phyloP scores from a whole-genome alignment of 345 rosid genomes.

The Acer campestre region DNA sequence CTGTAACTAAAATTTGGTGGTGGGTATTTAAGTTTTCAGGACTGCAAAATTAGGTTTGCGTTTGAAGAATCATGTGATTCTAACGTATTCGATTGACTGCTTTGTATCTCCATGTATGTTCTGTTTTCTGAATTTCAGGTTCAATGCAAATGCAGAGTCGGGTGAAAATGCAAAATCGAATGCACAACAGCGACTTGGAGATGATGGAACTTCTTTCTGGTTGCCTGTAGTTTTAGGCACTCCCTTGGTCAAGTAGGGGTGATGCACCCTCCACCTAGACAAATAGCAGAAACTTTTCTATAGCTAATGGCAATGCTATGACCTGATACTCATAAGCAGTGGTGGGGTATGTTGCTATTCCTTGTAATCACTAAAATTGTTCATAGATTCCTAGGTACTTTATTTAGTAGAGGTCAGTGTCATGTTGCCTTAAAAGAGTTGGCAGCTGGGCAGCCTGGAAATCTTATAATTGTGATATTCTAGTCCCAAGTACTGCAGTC shows the following conservation, averaged over 20 bases:
- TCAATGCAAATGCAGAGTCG: conserved; percentile 28
- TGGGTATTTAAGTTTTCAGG: too few relatives aligned
- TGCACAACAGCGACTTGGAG: not conserved
- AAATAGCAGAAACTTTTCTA: not conserved
- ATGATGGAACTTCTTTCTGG: too few relatives aligned
- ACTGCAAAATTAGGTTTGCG: too few relatives aligned
- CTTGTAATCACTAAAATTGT: not conserved
- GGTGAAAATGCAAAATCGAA: conserved; percentile 33
- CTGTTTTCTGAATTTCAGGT: conserved; percentile 41
- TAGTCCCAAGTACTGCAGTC: not conserved
- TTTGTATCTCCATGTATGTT: not conserved
- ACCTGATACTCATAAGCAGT: not conserved
- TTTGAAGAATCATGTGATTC: too few relatives aligned
- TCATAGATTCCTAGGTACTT: not conserved
- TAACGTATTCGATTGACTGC: too few relatives aligned
- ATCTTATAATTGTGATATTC: not conserved
- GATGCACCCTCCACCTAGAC: conserved; percentile 3
- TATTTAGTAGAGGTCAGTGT: not conserved
- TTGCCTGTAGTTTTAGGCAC: conserved; percentile 33
- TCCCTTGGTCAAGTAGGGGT: conserved; percentile 31
- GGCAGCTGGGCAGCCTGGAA: not conserved
- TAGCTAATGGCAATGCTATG: not conserved
- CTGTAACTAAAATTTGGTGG: too few relatives aligned
- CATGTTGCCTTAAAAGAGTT: not conserved
- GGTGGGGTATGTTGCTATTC: not conserved